These are phyloP conservation scores for Cladophialophora exuberans DNA, from an alignment of 2,329 filamentous ascomycete genomes.

Conservation along the genomic window DNA sequence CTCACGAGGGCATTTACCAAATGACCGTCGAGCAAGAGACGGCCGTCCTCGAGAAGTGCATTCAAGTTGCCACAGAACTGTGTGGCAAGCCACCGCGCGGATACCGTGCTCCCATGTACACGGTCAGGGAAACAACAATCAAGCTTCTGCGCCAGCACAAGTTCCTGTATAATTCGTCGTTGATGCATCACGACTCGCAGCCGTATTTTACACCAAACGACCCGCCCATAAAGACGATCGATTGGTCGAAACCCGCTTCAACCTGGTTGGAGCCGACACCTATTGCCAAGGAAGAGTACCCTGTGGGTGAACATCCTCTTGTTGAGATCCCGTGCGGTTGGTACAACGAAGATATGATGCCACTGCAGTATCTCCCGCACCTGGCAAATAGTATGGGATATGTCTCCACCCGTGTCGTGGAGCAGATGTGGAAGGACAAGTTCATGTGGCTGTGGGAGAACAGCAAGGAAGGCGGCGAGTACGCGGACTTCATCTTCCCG, in stretches of 20 bases:
- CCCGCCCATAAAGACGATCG: constrained; percentile 41
- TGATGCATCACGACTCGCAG: constrained; percentile 48
- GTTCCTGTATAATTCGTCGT: constrained; percentile 48
- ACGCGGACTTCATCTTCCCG: constrained; percentile 50
- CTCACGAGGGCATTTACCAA: constrained; percentile 70
- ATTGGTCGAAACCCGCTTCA: constrained; percentile 45
- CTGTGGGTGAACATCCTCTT: constrained; percentile 37
- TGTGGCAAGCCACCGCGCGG: constrained; percentile 67
- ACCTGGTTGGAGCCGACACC: constrained; percentile 48
- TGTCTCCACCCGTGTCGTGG: constrained; percentile 51
- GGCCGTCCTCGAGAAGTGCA: constrained; percentile 75
- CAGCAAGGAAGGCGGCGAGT: constrained; percentile 26
- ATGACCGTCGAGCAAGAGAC: constrained; percentile 75
- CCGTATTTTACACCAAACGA: constrained; percentile 46
- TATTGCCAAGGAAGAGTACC: constrained; percentile 33
- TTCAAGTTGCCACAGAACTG: constrained; percentile 70
- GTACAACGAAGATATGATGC: constrained; percentile 58
- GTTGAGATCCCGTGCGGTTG: constrained; percentile 56
- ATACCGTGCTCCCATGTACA: constrained; percentile 44
- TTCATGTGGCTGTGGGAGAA: constrained; percentile 49
- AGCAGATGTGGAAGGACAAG: constrained; percentile 56
- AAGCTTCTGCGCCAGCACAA: constrained; percentile 46
- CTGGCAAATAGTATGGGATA: constrained; percentile 53
- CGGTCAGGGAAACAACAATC: constrained; percentile 44
- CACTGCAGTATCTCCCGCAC: constrained; percentile 52